A percentile compares a stretch with the other conserved stretches of the same genome.
phyloP scores from a whole-genome alignment of 306 rosid species.

The Ormosia emarginata region DNA sequence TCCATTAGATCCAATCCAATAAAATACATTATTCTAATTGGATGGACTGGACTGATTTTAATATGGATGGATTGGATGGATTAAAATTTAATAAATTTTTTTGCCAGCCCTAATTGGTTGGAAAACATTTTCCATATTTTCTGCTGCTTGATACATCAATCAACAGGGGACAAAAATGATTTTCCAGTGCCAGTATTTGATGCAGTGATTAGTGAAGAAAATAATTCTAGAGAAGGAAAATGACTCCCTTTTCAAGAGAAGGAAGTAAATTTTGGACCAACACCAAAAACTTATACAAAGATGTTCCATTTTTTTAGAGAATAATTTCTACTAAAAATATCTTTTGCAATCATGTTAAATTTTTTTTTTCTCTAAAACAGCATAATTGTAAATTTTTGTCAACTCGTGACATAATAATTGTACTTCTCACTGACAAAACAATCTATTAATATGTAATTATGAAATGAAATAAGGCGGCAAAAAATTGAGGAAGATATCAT shows the following conservation, averaged over 20 bases:
- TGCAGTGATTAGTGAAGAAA: not conserved
- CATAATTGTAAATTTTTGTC: not conserved
- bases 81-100: too few species aligned
- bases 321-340: not conserved
- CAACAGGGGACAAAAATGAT: not conserved
- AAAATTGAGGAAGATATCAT: not conserved
- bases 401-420: not conserved
- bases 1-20: too few species aligned
- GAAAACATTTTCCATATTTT: not conserved
- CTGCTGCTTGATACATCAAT: conserved; percentile 1
- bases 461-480: conserved; percentile 18
- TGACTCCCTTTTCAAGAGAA: not conserved
- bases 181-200: not conserved
- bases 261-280: not conserved
- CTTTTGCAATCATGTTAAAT: not conserved
- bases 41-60: too few species aligned
- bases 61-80: too few species aligned
- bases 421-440: not conserved
- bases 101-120: not conserved
- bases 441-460: not conserved
- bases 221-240: not conserved
- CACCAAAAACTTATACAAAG: not conserved
- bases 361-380: not conserved
- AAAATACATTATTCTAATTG: too few species aligned
- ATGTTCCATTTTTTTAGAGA: not conserved